phyloP scores from a whole-genome alignment of 805 yeast genomes.

The Scheffersomyces coipomensis region DNA sequence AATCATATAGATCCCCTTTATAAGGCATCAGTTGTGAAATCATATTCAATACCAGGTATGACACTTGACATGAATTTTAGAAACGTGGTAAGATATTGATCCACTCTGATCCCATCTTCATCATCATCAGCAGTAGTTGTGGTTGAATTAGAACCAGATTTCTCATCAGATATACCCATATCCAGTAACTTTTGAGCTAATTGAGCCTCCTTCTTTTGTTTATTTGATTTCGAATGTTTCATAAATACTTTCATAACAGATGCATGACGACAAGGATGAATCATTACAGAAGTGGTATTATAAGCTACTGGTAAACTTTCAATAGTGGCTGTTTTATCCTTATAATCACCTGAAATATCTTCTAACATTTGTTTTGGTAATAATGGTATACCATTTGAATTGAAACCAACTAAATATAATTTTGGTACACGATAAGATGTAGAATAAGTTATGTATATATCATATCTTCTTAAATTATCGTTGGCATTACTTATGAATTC shows the following conservation, averaged over 20 bases:
- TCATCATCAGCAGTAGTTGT: constrained; percentile 11
- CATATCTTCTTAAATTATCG: constrained; percentile 65
- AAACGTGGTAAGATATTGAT: constrained; percentile 86
- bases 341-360: constrained; percentile 87
- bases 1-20: too few species aligned
- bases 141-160: too few species aligned
- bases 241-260: constrained; percentile 88
- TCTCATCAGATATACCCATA: constrained; percentile 35
- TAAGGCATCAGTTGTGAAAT: constrained; percentile 96
- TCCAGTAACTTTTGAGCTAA: constrained; percentile 44
- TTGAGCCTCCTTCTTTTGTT: constrained; percentile 25
- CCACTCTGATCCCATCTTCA: constrained; percentile 61
- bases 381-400: constrained; percentile 79
- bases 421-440: constrained; percentile 96
- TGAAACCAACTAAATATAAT: constrained; percentile 86
- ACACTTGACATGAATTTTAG: constrained; percentile 94
- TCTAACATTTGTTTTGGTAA: constrained; percentile 91
- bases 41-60: constrained; percentile 96
- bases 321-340: constrained; percentile 94
- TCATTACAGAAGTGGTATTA: constrained; percentile 77
- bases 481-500: constrained; percentile 25
- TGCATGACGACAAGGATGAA: constrained; percentile 96
- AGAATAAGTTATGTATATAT: constrained; percentile 86
- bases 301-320: constrained; percentile 85
- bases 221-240: constrained; percentile 55